Evolutionary conservation across 305 asterid genomes (phyloP).

Genomic region (Plantago coronopus): DNA sequence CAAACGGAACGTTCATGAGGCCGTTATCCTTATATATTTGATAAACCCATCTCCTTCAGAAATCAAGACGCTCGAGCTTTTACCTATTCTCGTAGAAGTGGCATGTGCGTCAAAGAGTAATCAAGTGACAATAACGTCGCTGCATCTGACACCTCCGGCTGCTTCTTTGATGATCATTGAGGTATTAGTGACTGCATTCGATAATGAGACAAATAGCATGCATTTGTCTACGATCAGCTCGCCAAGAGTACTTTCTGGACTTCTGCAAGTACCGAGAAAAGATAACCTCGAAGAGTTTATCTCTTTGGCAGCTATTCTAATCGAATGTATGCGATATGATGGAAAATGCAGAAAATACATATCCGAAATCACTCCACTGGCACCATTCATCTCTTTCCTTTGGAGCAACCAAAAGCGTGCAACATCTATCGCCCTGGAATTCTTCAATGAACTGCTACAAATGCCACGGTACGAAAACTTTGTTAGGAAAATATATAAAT

Average conservation of each 20-base stretch:
- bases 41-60: slow-evolving; percentile 78
- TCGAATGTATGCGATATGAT: slow-evolving; percentile 72
- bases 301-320: slow-evolving; percentile 75
- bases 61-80: slow-evolving; percentile 63
- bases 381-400: slow-evolving; percentile 53
- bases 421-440: slow-evolving; percentile 50
- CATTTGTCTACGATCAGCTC: slow-evolving; percentile 71
- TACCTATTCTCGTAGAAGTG: slow-evolving; percentile 74
- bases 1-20: slow-evolving; percentile 70
- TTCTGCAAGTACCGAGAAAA: slow-evolving; percentile 62
- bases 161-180: slow-evolving; percentile 87
- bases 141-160: slow-evolving; percentile 60
- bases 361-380: slow-evolving; percentile 43
- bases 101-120: slow-evolving; percentile 57
- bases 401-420: slow-evolving; percentile 67
- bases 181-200: slow-evolving; percentile 63
- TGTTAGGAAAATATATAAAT: background rate
- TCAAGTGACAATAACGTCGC: slow-evolving; percentile 37
- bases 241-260: slow-evolving; percentile 62
- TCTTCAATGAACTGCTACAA: slow-evolving; percentile 64
- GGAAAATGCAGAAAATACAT: slow-evolving; percentile 63
- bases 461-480: slow-evolving; percentile 58
- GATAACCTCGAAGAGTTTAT: slow-evolving; percentile 61
- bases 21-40: slow-evolving; percentile 65
- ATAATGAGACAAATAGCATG: slow-evolving; percentile 53